Base-by-base conservation (phyloP, 306 rosid genomes). In the Lablab purpureus region DNA sequence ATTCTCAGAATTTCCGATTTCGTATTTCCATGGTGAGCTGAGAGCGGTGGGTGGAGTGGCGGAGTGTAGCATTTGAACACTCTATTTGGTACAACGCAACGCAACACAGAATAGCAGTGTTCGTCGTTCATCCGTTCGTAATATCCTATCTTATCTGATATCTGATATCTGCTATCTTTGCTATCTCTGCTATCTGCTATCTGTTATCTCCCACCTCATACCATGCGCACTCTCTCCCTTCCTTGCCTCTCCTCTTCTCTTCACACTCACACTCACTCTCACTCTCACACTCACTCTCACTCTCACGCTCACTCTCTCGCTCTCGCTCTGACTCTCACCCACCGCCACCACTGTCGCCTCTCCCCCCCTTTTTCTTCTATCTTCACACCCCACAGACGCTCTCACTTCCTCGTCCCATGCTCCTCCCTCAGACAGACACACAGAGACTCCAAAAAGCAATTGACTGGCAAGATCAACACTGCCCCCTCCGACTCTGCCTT, bases 341-440 rank as follows among this genome's bases (percentile, higher is more conserved):
- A 25, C 70, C 43, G 30, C 15, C 37, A 55, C 75, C 47, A 50
- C 72, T 81, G 62, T 32, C 51, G 70, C 68, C 68, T 65, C 45
- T 49, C 83, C 36, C 58, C 78, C 85, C 14, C 84, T 1, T 84
- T 81, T 21, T 86, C 83, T 19, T 83, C 83, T 68, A 85, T 88
- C 81, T 85, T 83, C 88, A 71, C 86, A 45, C 84, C 89, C 49
- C 65, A 59, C 81, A 88, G 41, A 28, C 91, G 93, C 67, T 78
- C 84, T 66, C 95, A 85, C 67, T 87, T 88, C 68, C 85, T 89
- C 58, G 66, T 81, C 5, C 92, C 97, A 3, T 93, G 91, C 55
- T 95, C 97, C 5, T 91, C 98, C 14, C 97, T 95, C 72, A 88
- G 83, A 68, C 94, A 92, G 67, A 89, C 91, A 19, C n/a, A 92